phyloP scores from a whole-genome alignment of 306 rosid species.

The Sicyos edulis region DNA sequence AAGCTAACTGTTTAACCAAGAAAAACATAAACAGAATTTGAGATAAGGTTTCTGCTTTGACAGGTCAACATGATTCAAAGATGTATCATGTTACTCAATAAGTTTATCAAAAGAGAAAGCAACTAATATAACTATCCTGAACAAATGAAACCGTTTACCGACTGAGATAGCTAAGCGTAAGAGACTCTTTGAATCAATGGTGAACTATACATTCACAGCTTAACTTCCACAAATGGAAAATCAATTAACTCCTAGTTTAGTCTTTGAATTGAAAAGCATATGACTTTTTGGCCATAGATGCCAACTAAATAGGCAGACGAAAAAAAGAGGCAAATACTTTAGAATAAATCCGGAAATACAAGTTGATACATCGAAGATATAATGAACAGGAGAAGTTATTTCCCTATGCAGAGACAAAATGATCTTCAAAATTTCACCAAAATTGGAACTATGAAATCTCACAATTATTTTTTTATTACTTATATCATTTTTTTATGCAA shows the following conservation, averaged over 20 bases:
- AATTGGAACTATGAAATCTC: background rate
- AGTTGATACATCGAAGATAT: too few species aligned
- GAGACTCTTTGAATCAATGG: background rate
- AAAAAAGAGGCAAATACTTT: too few species aligned
- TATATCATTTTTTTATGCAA: background rate
- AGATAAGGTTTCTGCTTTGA: conserved; percentile 1
- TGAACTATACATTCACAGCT: background rate
- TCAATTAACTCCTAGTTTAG: too few species aligned
- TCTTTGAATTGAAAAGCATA: too few species aligned
- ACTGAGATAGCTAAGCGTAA: background rate
- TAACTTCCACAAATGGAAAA: background rate
- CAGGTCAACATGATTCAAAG: background rate
- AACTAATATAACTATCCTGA: background rate
- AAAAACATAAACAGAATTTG: background rate
- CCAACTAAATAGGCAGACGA: too few species aligned
- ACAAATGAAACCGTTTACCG: background rate
- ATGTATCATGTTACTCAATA: background rate
- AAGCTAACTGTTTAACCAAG: background rate
- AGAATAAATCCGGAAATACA: too few species aligned
- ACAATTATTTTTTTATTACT: background rate
- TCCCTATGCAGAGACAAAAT: background rate
- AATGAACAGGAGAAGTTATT: background rate
- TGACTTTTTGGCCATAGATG: background rate
- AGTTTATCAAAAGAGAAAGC: background rate
- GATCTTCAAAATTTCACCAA: background rate